Percentiles rank a stretch among this genome's conserved stretches.
Evolutionary conservation across 1,139 yeast genomes (phyloP).

Genomic region (Pichia sp.): DNA sequence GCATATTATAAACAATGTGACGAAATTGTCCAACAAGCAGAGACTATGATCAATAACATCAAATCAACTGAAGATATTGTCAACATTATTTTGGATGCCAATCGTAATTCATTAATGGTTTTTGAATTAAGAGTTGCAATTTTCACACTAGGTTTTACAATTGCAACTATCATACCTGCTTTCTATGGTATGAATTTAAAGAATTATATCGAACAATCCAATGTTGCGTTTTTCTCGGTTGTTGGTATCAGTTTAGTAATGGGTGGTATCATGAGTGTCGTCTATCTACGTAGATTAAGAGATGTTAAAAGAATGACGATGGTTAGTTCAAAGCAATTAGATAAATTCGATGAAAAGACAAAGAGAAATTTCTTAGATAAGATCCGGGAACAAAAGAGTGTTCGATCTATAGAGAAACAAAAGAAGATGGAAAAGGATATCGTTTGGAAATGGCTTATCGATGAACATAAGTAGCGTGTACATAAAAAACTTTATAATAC

Average conservation of each 20-base stretch:
- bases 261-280: constrained; percentile 42
- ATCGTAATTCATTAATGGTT: constrained; percentile 90
- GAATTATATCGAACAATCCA: constrained; percentile 81
- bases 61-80: constrained; percentile 95
- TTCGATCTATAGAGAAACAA: constrained; percentile 1
- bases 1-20: constrained; percentile 95
- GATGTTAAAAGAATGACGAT: constrained; percentile 52
- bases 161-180: constrained; percentile 76
- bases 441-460: constrained; percentile 75
- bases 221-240: constrained; percentile 62
- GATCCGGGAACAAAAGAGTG: constrained; percentile 3
- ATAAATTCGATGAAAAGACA: constrained; percentile 24
- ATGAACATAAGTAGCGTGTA: constrained; percentile 35
- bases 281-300: constrained; percentile 44
- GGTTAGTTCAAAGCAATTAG: constrained; percentile 29
- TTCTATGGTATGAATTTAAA: constrained; percentile 95
- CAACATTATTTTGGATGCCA: constrained; percentile 91
- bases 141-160: constrained; percentile 79
- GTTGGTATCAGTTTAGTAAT: constrained; percentile 48
- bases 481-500: too few relatives aligned
- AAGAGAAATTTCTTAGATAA: constrained; percentile 16
- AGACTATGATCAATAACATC: constrained; percentile 78
- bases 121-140: constrained; percentile 83
- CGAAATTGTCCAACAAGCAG: constrained; percentile 94
- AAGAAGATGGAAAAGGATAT: constrained; percentile 49